phyloP scores from a whole-genome alignment of 305 asterid genomes.

The Solanum hybrid region DNA sequence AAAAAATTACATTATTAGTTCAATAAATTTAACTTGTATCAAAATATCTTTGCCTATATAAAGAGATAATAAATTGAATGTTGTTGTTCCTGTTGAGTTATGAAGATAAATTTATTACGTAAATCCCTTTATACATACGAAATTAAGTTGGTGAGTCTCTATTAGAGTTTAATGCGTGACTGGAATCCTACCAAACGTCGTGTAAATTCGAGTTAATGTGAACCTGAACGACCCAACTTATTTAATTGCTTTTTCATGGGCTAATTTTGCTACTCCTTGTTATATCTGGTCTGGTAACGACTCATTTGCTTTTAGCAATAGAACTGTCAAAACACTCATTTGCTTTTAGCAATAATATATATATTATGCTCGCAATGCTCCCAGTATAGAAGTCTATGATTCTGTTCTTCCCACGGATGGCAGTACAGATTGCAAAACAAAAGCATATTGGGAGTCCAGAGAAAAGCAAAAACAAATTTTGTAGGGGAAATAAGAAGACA shows the following conservation, averaged over 20 bases:
- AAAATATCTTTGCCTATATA: background rate
- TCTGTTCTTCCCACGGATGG: background rate
- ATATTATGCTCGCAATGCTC: background rate
- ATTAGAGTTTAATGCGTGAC: background rate
- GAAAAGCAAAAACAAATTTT: background rate
- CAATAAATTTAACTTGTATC: background rate
- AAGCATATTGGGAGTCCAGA: background rate
- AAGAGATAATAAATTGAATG: background rate
- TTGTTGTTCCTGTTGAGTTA: background rate
- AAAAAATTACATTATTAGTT: background rate
- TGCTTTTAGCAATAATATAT: background rate
- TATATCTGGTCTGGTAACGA: background rate
- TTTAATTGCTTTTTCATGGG: background rate
- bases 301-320: background rate
- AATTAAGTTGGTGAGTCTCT: background rate
- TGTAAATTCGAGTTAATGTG: background rate
- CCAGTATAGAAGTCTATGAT: background rate
- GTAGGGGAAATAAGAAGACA: background rate
- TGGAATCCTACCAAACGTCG: background rate
- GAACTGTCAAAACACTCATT: background rate
- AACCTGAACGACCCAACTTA: background rate
- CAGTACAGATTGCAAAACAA: background rate
- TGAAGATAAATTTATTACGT: background rate
- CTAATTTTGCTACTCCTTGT: background rate
- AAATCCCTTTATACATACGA: background rate